phyloP scores from a whole-genome alignment of 257 asterid species.

The Solanum tarijense region DNA sequence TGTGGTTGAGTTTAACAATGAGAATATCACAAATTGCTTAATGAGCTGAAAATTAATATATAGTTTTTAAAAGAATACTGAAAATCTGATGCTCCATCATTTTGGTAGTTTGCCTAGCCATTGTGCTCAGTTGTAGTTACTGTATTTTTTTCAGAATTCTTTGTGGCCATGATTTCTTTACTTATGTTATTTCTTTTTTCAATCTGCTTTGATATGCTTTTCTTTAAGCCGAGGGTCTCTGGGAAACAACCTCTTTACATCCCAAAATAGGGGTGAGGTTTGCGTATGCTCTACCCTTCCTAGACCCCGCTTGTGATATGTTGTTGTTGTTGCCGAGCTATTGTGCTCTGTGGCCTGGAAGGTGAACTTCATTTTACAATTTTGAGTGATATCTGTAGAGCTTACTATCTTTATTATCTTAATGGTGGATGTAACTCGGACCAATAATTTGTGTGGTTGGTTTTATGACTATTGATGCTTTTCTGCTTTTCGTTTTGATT shows the following conservation, averaged over 20 bases:
- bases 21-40: neutral
- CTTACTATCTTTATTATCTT: neutral
- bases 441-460: neutral
- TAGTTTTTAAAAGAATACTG: neutral
- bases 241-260: neutral
- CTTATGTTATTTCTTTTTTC: neutral
- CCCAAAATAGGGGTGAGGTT: neutral
- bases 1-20: neutral
- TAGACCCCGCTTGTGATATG: neutral
- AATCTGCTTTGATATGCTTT: neutral
- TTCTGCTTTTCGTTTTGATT: neutral
- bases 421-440: neutral
- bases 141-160: neutral
- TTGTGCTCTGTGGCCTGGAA: neutral
- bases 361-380: neutral
- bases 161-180: neutral
- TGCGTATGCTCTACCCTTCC: neutral
- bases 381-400: neutral
- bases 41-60: neutral
- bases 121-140: neutral
- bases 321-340: neutral
- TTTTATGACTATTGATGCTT: neutral
- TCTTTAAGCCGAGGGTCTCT: neutral
- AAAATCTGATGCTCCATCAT: neutral
- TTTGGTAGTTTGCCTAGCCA: neutral